Conservation (phyloP, 176 grass and related monocot genomes). For the Avena atlantica region DNA sequence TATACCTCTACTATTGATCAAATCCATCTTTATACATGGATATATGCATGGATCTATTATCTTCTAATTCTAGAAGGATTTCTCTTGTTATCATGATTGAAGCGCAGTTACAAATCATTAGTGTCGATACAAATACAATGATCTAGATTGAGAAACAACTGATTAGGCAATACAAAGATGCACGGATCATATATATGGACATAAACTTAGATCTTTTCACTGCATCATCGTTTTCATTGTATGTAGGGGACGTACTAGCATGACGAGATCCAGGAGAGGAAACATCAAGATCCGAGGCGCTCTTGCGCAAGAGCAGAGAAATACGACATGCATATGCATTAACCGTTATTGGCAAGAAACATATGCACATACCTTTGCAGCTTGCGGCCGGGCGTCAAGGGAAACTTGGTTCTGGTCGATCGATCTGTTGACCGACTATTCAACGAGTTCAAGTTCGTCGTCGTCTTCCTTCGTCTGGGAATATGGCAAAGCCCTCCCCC, state of each 20-base stretch:
- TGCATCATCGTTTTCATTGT: neutral
- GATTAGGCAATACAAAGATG: neutral
- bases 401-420: neutral
- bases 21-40: neutral
- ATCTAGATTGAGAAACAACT: neutral
- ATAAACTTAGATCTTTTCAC: neutral
- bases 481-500: neutral
- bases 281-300: neutral
- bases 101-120: neutral
- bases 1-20: neutral
- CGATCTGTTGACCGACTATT: neutral
- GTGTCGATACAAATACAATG: neutral
- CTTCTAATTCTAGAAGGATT: neutral
- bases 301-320: neutral
- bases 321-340: neutral
- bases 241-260: neutral
- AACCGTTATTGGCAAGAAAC: neutral
- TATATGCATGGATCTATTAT: neutral
- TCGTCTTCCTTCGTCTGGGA: neutral
- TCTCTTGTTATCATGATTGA: neutral
- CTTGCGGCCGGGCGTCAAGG: neutral
- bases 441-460: neutral
- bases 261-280: neutral
- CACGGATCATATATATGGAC: neutral
- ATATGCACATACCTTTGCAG: neutral